Evolutionary conservation across 2,329 filamentous ascomycete species (phyloP), one percentile per base, ranked within the genome.

Genomic region (Pyrenophora seminiperda): DNA sequence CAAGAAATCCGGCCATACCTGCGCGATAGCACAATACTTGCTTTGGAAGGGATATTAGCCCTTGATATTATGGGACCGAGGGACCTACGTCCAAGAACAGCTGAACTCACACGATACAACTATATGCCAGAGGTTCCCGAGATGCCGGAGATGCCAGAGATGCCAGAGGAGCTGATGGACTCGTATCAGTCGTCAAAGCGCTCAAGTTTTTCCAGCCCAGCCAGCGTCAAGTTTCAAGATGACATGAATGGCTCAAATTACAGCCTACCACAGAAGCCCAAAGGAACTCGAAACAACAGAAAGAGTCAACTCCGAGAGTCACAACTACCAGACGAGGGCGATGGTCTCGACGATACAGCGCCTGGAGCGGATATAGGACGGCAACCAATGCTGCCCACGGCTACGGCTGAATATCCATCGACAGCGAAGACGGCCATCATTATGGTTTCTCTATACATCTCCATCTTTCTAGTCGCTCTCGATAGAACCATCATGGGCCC

Each of bases 401-500:
- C 58, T 4, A 24, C 18, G 20, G 40, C 58, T 4, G 22, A 15
- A 7, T 67, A 69, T 18, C 66, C 64, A 5, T 59, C 61, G 17
- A 41, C 49, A 17, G 58, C 60, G 1, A 68, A 66, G 41, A 65
- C 64, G 17, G 58, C 56, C 3, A 20, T 71, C 7, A 68, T 71
- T 19, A 63, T 71, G 61, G 18, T 65, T 6, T 68, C 66, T 0
- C 40, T 71, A 4, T 69, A 70, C 47, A 68, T 70, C 10, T 61
- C 66, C 6, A 68, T 71, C 17, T 71, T 71, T 39, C 59, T 71
- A 3, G 61, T 71, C 4, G 67, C 67, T 3, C 62, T 71, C 14
- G 68, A 79, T 56, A 70, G 75, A 36, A 79, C 76, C 1, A 78
- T 79, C 54, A 71, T 79, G 10, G 69, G 70, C 3, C 75, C 75